Evolutionary conservation across 176 grass and related monocot genomes (phyloP).

Genomic region (Tillandsia fasciculata): DNA sequence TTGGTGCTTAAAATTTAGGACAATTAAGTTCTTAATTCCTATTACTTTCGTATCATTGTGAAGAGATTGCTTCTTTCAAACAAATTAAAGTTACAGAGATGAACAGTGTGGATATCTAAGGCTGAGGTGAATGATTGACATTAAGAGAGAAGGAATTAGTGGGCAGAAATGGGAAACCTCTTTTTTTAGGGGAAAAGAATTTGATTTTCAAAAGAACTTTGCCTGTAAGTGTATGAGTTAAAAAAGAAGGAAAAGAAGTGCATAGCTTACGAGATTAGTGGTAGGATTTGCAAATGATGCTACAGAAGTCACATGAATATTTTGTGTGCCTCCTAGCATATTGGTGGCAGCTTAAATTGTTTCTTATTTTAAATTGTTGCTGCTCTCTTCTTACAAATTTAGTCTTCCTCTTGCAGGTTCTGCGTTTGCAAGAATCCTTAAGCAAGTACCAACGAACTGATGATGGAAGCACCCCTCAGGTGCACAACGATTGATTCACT

Average conservation of each 20-base stretch:
- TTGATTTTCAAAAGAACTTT: neutral
- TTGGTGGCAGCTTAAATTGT: neutral
- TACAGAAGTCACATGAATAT: no score
- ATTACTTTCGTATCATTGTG: neutral
- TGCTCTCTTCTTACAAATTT: neutral
- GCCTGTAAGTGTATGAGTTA: neutral
- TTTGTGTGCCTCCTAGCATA: neutral
- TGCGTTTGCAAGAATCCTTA: slow-evolving; percentile 92
- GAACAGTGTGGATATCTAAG: neutral
- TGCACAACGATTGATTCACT: slow-evolving; percentile 9
- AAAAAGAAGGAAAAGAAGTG: no score
- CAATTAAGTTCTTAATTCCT: neutral
- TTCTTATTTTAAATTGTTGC: neutral
- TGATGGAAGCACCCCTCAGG: slow-evolving; percentile 80
- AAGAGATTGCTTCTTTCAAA: neutral
- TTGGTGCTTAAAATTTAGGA: neutral
- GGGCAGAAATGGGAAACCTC: neutral
- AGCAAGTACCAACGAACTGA: slow-evolving; percentile 94
- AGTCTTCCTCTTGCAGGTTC: slow-evolving; percentile 50
- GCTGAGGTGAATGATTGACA: neutral
- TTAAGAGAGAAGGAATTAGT: neutral
- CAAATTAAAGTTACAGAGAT: neutral
- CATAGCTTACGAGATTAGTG: no score
- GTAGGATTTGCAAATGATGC: no score
- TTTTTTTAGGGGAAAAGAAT: neutral